phyloP scores from a whole-genome alignment of 164 flowering plant species.

The Chimonanthus salicifolius region DNA sequence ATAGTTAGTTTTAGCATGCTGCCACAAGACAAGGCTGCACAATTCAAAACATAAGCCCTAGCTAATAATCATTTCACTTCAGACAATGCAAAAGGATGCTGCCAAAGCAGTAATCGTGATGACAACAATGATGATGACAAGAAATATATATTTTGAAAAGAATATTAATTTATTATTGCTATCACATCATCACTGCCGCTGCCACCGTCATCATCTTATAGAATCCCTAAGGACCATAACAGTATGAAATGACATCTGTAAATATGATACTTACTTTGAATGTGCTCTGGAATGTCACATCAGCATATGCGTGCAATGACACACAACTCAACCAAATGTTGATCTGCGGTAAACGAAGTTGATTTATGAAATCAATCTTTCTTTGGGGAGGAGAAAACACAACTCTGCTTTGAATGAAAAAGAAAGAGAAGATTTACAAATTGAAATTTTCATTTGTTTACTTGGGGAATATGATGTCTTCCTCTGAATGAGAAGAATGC shows the following conservation, averaged over 20 bases:
- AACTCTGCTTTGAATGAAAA: not conserved
- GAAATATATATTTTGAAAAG: too few species aligned
- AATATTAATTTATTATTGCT: too few species aligned
- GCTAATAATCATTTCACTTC: too few species aligned
- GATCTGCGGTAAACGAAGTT: slow-evolving; percentile 46
- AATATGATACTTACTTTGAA: slow-evolving; percentile 62
- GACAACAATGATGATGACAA: too few species aligned
- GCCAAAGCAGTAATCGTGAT: too few species aligned
- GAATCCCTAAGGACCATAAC: not conserved
- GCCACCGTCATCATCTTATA: too few species aligned
- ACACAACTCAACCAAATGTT: slow-evolving; percentile 69
- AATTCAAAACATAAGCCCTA: not conserved
- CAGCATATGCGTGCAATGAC: slow-evolving; percentile 76
- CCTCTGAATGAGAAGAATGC: not conserved
- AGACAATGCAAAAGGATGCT: too few species aligned
- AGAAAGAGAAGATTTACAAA: not conserved
- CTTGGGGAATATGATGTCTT: not conserved
- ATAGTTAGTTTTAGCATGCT: not conserved
- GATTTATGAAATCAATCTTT: not conserved
- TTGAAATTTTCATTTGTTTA: not conserved
- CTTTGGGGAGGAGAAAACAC: not conserved
- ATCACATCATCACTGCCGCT: too few species aligned
- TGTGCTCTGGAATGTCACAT: slow-evolving; percentile 53
- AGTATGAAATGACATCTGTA: not conserved
- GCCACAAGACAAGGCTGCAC: not conserved